Evolutionary conservation across 1,284 basidiomycete species (phyloP).

Genomic region (Apiotrichum mycotoxinovorans): DNA sequence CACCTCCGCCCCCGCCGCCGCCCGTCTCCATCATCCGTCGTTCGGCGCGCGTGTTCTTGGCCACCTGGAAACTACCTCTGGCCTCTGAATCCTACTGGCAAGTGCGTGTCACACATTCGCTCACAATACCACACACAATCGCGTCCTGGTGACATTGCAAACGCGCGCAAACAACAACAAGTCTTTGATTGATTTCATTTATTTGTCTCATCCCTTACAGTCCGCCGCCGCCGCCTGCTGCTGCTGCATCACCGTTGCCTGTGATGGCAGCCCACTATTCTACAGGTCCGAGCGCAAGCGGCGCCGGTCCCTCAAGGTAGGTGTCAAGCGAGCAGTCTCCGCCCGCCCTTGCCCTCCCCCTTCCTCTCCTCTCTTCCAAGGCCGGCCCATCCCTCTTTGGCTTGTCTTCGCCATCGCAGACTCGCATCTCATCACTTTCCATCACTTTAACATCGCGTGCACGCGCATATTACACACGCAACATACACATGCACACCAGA

Average conservation of each 20-base stretch:
- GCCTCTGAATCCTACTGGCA: too few species aligned
- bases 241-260: neutral
- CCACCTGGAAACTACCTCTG: too few species aligned
- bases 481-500: neutral
- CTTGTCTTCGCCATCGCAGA: neutral
- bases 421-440: neutral
- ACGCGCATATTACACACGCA: too few species aligned
- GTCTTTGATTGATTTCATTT: too few species aligned
- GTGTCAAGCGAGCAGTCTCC: neutral
- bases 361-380: neutral
- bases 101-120: too few species aligned
- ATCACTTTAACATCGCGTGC: neutral
- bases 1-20: too few species aligned
- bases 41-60: too few species aligned
- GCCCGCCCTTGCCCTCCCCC: neutral
- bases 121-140: too few species aligned
- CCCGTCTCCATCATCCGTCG: too few species aligned
- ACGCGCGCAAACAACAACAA: too few species aligned
- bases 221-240: neutral
- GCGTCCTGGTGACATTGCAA: too few species aligned
- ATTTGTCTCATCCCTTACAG: neutral
- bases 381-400: neutral
- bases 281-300: constrained; percentile 10
- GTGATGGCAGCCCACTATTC: neutral
- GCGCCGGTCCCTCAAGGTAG: constrained; percentile 14